Evolutionary conservation across 768 basidiomycete species (phyloP).

Genomic region (Collybia sp.): DNA sequence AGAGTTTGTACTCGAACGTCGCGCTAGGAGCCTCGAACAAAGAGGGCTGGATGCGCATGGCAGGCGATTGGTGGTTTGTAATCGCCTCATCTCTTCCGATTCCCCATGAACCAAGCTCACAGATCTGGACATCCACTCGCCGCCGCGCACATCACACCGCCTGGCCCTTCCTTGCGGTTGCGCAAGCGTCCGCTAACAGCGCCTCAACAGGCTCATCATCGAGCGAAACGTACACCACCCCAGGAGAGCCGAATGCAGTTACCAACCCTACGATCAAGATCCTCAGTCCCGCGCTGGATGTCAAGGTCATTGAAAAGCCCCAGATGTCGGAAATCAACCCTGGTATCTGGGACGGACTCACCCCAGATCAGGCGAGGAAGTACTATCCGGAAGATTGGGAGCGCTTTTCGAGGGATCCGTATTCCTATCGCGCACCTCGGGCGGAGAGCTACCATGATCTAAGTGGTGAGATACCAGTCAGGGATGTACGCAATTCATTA

Average conservation of each 20-base stretch:
- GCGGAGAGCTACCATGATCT: conserved; percentile 98
- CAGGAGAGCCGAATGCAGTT: conserved; percentile 5
- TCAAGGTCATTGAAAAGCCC: conserved; percentile 90
- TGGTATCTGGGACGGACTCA: conserved; percentile 95
- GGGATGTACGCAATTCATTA: too few species aligned
- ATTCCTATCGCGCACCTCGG: conserved; percentile 84
- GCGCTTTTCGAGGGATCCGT: conserved; percentile 88
- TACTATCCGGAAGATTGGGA: conserved; percentile 95
- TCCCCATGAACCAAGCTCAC: neutral
- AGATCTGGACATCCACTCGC: conserved; percentile 98
- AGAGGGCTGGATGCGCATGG: too few species aligned
- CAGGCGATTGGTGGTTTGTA: conserved; percentile 62
- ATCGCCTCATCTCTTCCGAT: neutral
- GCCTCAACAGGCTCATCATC: conserved; percentile 6
- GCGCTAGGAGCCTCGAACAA: conserved; percentile 71
- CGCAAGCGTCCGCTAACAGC: conserved; percentile 14
- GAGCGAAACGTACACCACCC: conserved; percentile 5
- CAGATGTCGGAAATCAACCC: conserved; percentile 99
- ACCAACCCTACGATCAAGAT: conserved; percentile 6
- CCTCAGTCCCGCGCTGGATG: conserved; percentile 36
- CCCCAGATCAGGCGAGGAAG: conserved; percentile 83
- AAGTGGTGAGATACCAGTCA: conserved; percentile 45
- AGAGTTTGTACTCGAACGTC: conserved; percentile 83
- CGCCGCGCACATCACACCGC: conserved; percentile 92
- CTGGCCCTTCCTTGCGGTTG: conserved; percentile 77